phyloP scores from a whole-genome alignment of 257 asterid genomes.

The Nicotiana sylvestris region DNA sequence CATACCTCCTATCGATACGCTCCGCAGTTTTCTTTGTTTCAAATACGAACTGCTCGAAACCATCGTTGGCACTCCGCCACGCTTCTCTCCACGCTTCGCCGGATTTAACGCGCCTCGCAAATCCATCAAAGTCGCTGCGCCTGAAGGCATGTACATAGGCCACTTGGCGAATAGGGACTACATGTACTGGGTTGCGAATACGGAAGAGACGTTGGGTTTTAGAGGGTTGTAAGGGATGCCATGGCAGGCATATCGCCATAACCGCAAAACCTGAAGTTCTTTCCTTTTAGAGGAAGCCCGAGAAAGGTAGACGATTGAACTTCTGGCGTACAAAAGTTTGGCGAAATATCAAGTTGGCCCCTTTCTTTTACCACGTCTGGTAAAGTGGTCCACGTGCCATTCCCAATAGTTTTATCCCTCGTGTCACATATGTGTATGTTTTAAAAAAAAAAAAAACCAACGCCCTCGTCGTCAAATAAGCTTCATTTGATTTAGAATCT shows the following conservation, averaged over 20 bases:
- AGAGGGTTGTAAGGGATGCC: conserved; percentile 52
- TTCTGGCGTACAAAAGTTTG: neutral
- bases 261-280: neutral
- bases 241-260: conserved; percentile 70
- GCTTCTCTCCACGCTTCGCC: conserved; percentile 74
- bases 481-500: too few species aligned
- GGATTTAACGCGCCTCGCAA: conserved; percentile 65
- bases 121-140: conserved; percentile 87
- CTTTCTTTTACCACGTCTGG: too few species aligned
- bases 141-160: conserved; percentile 50
- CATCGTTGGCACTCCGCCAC: conserved; percentile 80
- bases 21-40: conserved; percentile 91
- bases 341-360: neutral
- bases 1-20: conserved; percentile 69
- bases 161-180: conserved; percentile 28
- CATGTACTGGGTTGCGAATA: neutral
- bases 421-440: too few species aligned
- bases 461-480: too few species aligned
- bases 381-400: too few species aligned
- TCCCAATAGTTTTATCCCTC: too few species aligned
- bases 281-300: neutral
- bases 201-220: conserved; percentile 9
- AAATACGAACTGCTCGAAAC: conserved; percentile 67
- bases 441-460: too few species aligned
- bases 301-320: neutral